Evolutionary conservation across 2,329 filamentous ascomycete species (phyloP), one percentile per base, ranked within the genome.

Genomic region (Drechslerella coelobrocha): DNA sequence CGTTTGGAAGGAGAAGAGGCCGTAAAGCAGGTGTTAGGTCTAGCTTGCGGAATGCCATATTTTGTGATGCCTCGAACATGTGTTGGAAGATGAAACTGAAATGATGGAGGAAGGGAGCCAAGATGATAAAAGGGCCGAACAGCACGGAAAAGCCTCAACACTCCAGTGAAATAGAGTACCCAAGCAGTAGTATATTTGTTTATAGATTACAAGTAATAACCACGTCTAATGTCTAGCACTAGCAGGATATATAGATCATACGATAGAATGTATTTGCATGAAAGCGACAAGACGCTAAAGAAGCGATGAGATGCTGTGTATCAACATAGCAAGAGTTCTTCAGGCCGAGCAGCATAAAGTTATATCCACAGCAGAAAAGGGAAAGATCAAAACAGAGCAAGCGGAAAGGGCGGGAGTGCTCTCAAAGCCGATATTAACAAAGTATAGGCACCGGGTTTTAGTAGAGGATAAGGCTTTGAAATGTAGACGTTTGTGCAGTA

Each of bases 1-100:
- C 94, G 83, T 97, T 94, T 77, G 91, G 89, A 75, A 96, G 85
- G 78, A 97, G 89, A 72, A 89, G 89, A 76, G 94, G 94, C 83
- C 94, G 90, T 78, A 97, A 86, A 78, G 94, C 94, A 82, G 93
- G 96, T 66, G 94, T 99, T 77, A 99, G 86, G 81, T 99, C 93
- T 79, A 97, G 85, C 76, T 51, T 71, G n/a, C 66, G 66, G 37
- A 71, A 71, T 4, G 66, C 66, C 66, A 71, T 71, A n/a, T 21
- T 45, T 76, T 76, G 14, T 59, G 53, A 12, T 29, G 51, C 7
- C 19, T 29, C 14, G 75, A 37, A 55, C 41, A 19, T 34, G 52
- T 45, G 34, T 39, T 39, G 51, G 23, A 17, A 59, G 66, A 41
- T 34, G 47, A 26, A 51, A 23, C 23, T 51, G 19, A 21, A 14